These are phyloP conservation scores for Podospora anserina DNA, from an alignment of 495 filamentous ascomycete species.

Conservation along the genomic window DNA sequence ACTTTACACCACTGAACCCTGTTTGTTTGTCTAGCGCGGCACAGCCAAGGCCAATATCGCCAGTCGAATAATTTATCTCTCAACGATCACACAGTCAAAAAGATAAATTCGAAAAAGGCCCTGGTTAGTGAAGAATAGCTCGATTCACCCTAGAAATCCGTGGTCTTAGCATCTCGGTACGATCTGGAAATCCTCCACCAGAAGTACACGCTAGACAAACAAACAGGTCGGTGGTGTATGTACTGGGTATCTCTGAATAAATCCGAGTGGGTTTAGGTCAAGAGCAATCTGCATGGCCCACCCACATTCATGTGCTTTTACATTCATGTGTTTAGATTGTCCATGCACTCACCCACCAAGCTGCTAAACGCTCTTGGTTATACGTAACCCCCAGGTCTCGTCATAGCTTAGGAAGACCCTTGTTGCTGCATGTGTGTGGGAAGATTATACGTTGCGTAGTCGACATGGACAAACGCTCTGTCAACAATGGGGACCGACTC, in stretches of 20 bases:
- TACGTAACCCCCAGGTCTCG: not conserved
- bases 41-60: too few species aligned
- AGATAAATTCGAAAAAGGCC: too few species aligned
- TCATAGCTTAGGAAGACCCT: conserved; percentile 12
- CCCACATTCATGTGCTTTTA: too few species aligned
- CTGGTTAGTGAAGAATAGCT: too few species aligned
- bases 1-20: too few species aligned
- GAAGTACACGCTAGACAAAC: too few species aligned
- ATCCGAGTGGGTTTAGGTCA: not conserved
- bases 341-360: not conserved
- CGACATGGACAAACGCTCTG: conserved; percentile 70
- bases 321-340: not conserved
- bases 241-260: not conserved
- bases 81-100: too few species aligned
- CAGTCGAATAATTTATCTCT: too few species aligned
- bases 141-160: too few species aligned
- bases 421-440: conserved; percentile 84
- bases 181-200: too few species aligned
- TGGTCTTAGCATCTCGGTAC: too few species aligned
- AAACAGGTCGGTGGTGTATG: not conserved
- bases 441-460: conserved; percentile 78
- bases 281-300: not conserved
- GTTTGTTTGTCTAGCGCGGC: too few species aligned
- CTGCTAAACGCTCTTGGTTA: not conserved
- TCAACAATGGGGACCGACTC: conserved; percentile 79